Evolutionary conservation across 2,329 filamentous ascomycete genomes (phyloP).

Genomic region (Sclerotinia sclerotiorum): DNA sequence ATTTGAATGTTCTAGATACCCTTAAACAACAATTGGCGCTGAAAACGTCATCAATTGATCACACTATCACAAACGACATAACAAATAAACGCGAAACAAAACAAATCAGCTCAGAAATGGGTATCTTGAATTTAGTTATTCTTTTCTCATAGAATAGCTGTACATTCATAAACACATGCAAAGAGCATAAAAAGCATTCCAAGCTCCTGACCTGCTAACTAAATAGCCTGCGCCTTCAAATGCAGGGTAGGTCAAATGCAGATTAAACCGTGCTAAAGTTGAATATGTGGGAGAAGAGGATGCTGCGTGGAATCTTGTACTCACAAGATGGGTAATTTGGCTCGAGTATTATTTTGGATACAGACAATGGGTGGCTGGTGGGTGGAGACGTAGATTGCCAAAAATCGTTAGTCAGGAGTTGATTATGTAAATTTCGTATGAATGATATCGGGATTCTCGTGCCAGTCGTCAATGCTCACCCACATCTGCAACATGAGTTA

Average conservation of each 20-base stretch:
- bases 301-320: neutral
- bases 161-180: constrained; percentile 19
- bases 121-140: constrained; percentile 24
- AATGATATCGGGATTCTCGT: constrained; percentile 98
- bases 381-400: neutral
- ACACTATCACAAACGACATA: neutral
- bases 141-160: constrained; percentile 17
- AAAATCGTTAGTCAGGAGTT: neutral
- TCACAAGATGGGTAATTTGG: neutral
- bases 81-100: neutral
- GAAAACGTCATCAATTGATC: neutral
- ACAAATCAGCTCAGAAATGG: constrained; percentile 6
- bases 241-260: constrained; percentile 14
- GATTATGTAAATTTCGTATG: constrained; percentile 88
- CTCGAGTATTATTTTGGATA: constrained; percentile 6
- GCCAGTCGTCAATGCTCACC: constrained; percentile 99
- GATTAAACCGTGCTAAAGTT: constrained; percentile 22
- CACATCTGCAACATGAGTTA: constrained; percentile 71
- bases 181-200: neutral
- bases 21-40: neutral
- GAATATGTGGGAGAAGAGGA: constrained; percentile 13
- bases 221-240: constrained; percentile 15
- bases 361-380: neutral
- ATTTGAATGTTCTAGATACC: neutral
- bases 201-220: constrained; percentile 4